Conservation (phyloP, 257 asterid species). For the Ballota nigra region DNA sequence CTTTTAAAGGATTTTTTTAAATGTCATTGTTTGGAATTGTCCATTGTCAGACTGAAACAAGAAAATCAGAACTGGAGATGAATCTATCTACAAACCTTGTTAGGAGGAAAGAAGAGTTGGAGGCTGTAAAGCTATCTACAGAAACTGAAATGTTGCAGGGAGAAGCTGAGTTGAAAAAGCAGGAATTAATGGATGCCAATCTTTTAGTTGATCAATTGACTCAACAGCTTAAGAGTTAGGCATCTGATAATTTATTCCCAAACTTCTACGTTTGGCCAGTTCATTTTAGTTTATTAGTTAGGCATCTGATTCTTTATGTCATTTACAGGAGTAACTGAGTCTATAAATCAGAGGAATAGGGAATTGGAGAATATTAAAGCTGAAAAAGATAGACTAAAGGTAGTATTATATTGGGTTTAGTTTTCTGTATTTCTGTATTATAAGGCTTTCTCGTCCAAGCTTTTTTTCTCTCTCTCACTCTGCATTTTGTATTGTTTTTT, state of each 20-base stretch:
- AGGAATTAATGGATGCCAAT: constrained; percentile 70
- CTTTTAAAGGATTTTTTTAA: constrained; percentile 9
- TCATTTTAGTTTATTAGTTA: constrained; percentile 6
- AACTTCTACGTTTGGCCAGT: constrained; percentile 7
- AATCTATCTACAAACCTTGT: constrained; percentile 92
- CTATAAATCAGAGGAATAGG: constrained; percentile 53
- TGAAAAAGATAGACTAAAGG: constrained; percentile 77
- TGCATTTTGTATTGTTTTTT: constrained; percentile 13
- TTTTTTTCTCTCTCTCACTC: not conserved
- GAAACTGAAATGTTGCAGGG: constrained; percentile 64
- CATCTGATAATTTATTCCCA: constrained; percentile 16
- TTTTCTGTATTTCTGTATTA: constrained; percentile 18
- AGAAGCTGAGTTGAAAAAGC: constrained; percentile 81
- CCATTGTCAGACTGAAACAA: constrained; percentile 73
- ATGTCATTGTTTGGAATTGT: constrained; percentile 18
- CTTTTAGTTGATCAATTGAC: constrained; percentile 55
- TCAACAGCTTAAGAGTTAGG: constrained; percentile 71
- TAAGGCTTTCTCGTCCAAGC: constrained; percentile 2
- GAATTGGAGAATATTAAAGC: constrained; percentile 64
- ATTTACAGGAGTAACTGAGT: constrained; percentile 59
- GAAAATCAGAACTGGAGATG: constrained; percentile 96
- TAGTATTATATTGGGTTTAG: constrained; percentile 27
- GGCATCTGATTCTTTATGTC: constrained; percentile 7
- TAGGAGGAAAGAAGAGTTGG: constrained; percentile 90
- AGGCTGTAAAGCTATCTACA: constrained; percentile 69